These are phyloP conservation scores for Puccinia hordei DNA, from an alignment of 1,284 basidiomycete genomes.

Conservation along the genomic window DNA sequence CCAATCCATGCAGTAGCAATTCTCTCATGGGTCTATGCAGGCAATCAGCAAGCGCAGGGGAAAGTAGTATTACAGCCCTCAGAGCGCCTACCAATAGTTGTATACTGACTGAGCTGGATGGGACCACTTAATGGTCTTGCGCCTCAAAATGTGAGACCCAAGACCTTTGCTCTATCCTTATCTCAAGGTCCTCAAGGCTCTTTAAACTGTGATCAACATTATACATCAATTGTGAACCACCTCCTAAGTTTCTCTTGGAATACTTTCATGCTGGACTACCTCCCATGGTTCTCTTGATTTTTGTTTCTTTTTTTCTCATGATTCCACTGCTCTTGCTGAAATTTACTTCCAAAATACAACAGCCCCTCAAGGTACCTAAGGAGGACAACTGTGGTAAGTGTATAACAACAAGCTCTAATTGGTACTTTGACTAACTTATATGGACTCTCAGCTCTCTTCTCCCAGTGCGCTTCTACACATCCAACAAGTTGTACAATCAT, in stretches of 20 bases:
- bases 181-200: not conserved
- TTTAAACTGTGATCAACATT: no score
- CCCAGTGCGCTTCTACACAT: not conserved
- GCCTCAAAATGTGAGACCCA: not conserved
- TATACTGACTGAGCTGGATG: not conserved
- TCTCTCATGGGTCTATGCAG: not conserved
- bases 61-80: not conserved
- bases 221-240: no score
- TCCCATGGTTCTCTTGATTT: no score
- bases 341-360: no score
- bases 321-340: no score
- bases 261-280: no score
- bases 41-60: not conserved
- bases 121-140: not conserved
- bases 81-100: not conserved
- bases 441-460: slow-evolving; percentile 3
- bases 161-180: not conserved
- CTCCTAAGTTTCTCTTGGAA: no score
- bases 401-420: not conserved
- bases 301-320: no score
- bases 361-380: not conserved
- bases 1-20: not conserved
- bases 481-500: not conserved
- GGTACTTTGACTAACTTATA: not conserved
- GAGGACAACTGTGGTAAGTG: not conserved